Evolutionary conservation across 2,329 filamentous ascomycete species (phyloP), one percentile per base, ranked within the genome.

Genomic region (Mycocentrospora acerina): DNA sequence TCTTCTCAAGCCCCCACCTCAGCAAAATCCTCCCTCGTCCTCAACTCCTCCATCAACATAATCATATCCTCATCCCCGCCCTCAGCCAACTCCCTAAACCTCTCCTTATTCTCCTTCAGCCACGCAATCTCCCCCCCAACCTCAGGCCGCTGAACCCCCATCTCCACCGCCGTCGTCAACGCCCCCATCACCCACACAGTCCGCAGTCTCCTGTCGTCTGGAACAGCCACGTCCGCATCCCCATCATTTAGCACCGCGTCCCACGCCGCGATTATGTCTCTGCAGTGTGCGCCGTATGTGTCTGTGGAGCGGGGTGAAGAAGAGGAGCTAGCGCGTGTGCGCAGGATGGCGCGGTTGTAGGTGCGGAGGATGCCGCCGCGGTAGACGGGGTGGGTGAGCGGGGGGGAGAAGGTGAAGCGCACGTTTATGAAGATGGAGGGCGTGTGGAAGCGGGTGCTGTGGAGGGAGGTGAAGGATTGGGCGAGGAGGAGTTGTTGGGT

Each of bases 341-440:
- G 24, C n/a, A 41, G 12, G 26, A 41, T 29, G n/a, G 29, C 32
- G 16, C 33, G 25, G 7, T 41, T 32, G 10, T 41, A 41, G 15
- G 32, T 32, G 2, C 24, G 14, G 4, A 41, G 22, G 7, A 41
- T 15, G 2, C 33, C 38, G 12, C 29, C 32, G 16, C 38, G 35
- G 24, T 36, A 36, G 2, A 41, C 32, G 7, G 15, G 27, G 17
- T 40, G 32, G 4, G 16, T 10, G n/a, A n/a, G n/a, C n/a, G n/a
- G n/a, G 2, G 38, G 32, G 4, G 35, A 24, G 16, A 32, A 28
- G n/a, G 32, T 41, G 7, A 41, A 41, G 10, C 29, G 29, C 5
- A 41, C 32, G 11, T 32, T 41, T 17, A 41, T 25, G 14, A 41
- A 32, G 38, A 32, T 35, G 1, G 38, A 32, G 7, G 38, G 24